phyloP scores from a whole-genome alignment of 2,329 filamentous ascomycete genomes.

The Diaporthe batatas region DNA sequence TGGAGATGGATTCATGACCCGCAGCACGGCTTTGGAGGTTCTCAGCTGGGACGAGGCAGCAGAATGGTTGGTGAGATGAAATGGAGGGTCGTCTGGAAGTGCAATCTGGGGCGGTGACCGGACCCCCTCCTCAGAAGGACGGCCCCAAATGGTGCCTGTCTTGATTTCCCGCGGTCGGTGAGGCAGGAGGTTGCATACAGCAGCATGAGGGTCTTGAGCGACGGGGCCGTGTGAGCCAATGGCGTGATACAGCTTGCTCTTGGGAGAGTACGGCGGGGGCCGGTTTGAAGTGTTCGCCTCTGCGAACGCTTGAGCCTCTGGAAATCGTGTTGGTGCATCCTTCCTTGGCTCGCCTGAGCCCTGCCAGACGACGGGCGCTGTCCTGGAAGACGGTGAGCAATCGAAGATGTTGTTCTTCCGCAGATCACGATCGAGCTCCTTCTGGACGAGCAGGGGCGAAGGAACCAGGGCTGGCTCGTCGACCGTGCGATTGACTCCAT shows the following conservation, averaged over 20 bases:
- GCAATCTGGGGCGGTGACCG: neutral
- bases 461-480: constrained; percentile 11
- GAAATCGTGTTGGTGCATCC: neutral
- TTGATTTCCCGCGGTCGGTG: neutral
- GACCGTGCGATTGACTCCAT: constrained; percentile 18
- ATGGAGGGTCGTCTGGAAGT: constrained; percentile 23
- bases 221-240: constrained; percentile 49
- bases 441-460: constrained; percentile 38
- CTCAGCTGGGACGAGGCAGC: too few relatives aligned
- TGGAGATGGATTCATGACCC: neutral
- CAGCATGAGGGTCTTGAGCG: constrained; percentile 30
- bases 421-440: neutral
- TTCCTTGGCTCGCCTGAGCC: neutral
- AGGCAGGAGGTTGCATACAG: constrained; percentile 3
- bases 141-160: neutral
- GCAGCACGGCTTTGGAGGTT: neutral
- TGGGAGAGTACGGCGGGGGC: constrained; percentile 44
- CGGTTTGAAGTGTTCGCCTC: constrained; percentile 33
- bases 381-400: constrained; percentile 8
- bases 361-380: constrained; percentile 16
- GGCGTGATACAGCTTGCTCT: constrained; percentile 51
- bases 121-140: neutral
- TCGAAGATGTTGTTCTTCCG: neutral
- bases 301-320: constrained; percentile 26
- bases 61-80: constrained; percentile 3